Percentiles rank a stretch among this genome's conserved stretches.
These are phyloP conservation scores for Penicillium sp. DNA, from an alignment of 2,329 filamentous ascomycete species.

Conservation along the genomic window DNA sequence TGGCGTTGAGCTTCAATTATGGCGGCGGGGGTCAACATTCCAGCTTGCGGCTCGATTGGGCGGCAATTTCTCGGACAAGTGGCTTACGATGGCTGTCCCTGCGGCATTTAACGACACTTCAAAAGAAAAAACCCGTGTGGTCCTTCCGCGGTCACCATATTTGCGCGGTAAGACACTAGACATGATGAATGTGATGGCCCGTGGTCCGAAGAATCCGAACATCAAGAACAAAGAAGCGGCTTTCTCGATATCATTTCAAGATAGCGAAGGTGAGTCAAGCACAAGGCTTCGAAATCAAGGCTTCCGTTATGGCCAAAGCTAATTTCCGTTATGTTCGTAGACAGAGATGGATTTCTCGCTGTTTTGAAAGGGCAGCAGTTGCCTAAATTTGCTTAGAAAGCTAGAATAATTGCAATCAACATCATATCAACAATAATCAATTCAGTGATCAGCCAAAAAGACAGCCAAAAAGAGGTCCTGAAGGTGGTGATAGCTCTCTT, in stretches of 20 bases:
- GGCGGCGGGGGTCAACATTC: constrained; percentile 25
- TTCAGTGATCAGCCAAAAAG: too few species aligned
- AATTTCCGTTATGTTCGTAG: constrained; percentile 3
- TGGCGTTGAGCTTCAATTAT: constrained; percentile 30
- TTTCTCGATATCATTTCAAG: constrained; percentile 30
- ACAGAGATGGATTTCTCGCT: constrained; percentile 23
- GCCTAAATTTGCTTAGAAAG: constrained; percentile 1
- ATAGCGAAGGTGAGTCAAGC: constrained; percentile 19
- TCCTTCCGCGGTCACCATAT: constrained; percentile 21
- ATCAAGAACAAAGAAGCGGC: constrained; percentile 19
- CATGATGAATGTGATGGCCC: constrained; percentile 30
- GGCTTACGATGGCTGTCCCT: constrained; percentile 30
- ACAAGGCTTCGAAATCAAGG: neutral
- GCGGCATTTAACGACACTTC: constrained; percentile 12
- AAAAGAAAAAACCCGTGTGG: constrained; percentile 24
- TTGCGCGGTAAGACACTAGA: constrained; percentile 29
- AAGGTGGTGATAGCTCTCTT: too few species aligned
- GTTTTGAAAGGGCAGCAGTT: constrained; percentile 10
- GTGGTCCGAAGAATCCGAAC: constrained; percentile 23
- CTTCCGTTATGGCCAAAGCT: neutral
- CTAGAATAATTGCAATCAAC: neutral
- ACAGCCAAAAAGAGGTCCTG: too few species aligned
- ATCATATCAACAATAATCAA: neutral
- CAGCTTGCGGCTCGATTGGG: constrained; percentile 32
- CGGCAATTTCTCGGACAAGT: constrained; percentile 28